Conservation (phyloP, 768 basidiomycete species). For the Antrodiella citrinella region DNA sequence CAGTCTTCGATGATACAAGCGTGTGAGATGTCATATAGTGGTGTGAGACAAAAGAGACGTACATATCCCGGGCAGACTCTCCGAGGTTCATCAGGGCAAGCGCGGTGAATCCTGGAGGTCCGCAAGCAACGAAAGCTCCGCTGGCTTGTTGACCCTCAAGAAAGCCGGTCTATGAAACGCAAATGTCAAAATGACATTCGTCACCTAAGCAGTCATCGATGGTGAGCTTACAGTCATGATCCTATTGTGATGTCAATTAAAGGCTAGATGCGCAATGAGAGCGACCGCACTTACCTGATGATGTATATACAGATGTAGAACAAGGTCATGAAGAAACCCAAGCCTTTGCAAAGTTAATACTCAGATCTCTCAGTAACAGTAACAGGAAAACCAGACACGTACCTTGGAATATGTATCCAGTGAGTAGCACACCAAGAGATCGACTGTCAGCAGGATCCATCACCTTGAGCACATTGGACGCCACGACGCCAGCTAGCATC, state of each 20-base stretch:
- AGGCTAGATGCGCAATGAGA: no score
- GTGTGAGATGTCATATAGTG: not conserved
- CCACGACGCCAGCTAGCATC: constrained; percentile 43
- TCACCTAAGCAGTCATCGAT: not conserved
- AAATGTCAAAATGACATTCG: not conserved
- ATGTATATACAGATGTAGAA: constrained; percentile 44
- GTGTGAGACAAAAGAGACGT: constrained; percentile 3
- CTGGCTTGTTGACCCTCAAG: constrained; percentile 40
- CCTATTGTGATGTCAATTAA: no score
- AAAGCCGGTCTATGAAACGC: constrained; percentile 32
- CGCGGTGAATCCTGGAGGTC: constrained; percentile 43
- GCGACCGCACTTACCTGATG: constrained; percentile 26
- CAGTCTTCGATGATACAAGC: constrained; percentile 2
- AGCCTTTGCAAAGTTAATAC: constrained; percentile 17
- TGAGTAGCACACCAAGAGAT: constrained; percentile 32
- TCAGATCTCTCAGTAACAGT: not conserved
- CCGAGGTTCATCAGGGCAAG: constrained; percentile 39
- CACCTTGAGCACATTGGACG: constrained; percentile 34
- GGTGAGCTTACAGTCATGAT: constrained; percentile 29
- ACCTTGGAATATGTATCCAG: constrained; percentile 44
- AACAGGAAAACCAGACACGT: constrained; percentile 1
- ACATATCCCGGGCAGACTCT: constrained; percentile 31
- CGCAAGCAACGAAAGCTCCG: constrained; percentile 39
- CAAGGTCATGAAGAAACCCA: constrained; percentile 43
- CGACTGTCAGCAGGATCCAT: constrained; percentile 27